Base-by-base conservation (phyloP, 192 early-diverging fungal species). In the Thamnidium elegans region DNA sequence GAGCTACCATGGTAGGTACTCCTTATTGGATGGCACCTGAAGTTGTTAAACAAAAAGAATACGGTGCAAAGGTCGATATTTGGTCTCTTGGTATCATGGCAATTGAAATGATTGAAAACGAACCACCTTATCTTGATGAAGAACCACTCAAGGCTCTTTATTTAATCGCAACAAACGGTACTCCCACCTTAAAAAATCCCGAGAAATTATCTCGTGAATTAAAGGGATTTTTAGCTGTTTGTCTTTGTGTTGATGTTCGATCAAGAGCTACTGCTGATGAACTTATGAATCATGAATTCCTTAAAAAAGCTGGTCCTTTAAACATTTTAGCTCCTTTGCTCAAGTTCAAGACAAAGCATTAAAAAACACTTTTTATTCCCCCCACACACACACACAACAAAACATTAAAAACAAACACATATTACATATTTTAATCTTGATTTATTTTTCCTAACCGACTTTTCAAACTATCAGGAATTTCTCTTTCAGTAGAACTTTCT, bases 1-100 rank as follows among this genome's bases (percentile, higher is more conserved):
- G 93, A 53, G 88, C 89, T 1, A 94, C 90, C 2, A 90, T 92
- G 86, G 92, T 88, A 1, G 94, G 94, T 53, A 95, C 94, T 19
- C 90, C 92, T 19, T 92, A 93, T 71, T 93, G 93, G 89, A 90
- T 89, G 89, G 89, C 89, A 11, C 90, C 90, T 45, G 90, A 92
- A 72, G 87, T 92, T 4, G 88, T 92, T 66, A 90, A 89, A 76
- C 89, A 90, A 60, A 90, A 89, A 71, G 81, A 86, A 31, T 92
- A 89, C 64, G 87, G 84, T 19, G 76, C 85, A 64, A 90, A 92
- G 80, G 89, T 92, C 14, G 89, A 92, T 70, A 84, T 90, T 64
- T 92, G 95, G 95, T 96, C 93, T 4, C 75, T 96, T 44, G 94
- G 95, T 54, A 96, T 97, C 70, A 97, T 96, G 94, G 93, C 91